A percentile compares a stretch with the other conserved stretches of the same genome.
phyloP scores from a whole-genome alignment of 768 basidiomycete species.

The Amanita subjunquillea region DNA sequence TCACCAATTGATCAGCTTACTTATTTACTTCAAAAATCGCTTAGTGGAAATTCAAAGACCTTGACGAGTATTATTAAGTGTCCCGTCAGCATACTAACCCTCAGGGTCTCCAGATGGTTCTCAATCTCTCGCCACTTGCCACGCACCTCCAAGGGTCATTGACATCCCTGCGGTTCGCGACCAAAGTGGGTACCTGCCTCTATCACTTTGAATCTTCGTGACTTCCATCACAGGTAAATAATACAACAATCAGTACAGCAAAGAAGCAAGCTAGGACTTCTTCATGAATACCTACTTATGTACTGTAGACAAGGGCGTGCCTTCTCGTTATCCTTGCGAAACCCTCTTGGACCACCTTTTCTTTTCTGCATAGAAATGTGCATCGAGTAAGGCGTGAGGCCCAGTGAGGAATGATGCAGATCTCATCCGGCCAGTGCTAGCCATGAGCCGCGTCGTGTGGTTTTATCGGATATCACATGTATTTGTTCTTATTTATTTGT shows the following conservation, averaged over 20 bases:
- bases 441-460: too few species aligned
- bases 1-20: constrained; percentile 48
- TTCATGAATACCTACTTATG: not conserved
- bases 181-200: constrained; percentile 51
- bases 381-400: too few species aligned
- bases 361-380: too few species aligned
- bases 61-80: constrained; percentile 36
- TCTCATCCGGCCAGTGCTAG: too few species aligned
- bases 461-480: too few species aligned
- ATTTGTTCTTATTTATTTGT: too few species aligned
- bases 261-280: constrained; percentile 33
- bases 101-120: constrained; percentile 56
- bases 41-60: constrained; percentile 87
- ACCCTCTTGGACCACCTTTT: not conserved
- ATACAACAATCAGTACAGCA: constrained; percentile 80
- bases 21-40: constrained; percentile 83
- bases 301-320: not conserved
- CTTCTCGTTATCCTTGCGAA: not conserved
- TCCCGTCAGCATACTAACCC: not conserved
- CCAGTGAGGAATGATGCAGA: too few species aligned
- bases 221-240: constrained; percentile 62
- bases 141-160: constrained; percentile 80
- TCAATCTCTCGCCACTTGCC: constrained; percentile 84
- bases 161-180: constrained; percentile 85
- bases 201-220: not conserved